Base-by-base conservation (phyloP, 2,329 filamentous ascomycete species). In the Zelopaecilomyces penicillatus region DNA sequence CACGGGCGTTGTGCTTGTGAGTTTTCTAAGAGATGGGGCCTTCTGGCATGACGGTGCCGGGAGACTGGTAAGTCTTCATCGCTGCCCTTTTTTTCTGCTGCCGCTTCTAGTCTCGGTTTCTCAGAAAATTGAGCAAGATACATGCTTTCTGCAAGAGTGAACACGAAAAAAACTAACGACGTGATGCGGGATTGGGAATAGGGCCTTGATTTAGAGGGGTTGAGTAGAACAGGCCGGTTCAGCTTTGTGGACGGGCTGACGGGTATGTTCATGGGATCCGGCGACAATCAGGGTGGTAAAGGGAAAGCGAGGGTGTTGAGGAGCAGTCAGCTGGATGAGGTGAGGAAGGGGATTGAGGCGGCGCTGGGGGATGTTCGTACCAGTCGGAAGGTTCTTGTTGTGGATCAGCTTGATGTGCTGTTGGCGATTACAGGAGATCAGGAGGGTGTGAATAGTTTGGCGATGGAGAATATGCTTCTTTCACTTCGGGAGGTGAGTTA, bases 11-110 rank as follows among this genome's bases (percentile, higher is more conserved):
- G 71, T 95, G 3, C 70, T 96, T 3, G 80, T 93, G 46, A 94
- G 86, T 67, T 95, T 93, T 65, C 68, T 95, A 65, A 76, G 87
- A 48, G 84, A 91, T 55, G 77, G 75, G 51, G 69, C 76, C 1
- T 94, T 95, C 59, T 96, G 89, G 88, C 80, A 71, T 50, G 77
- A 82, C 3, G 83, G 86, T 41, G 75, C 75, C 2, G 75, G 78
- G 43, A 82, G 82, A 62, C 64, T 88, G 57, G 84, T 87, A 43
- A 49, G 55, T 52, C 36, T 35, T 1, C 19, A 30, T 39, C 39
- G 28, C 36, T 39, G 37, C 27, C n/a, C n/a, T 12, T 34, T 29
- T 27, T 27, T 41, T 27, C 10, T 27, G 10, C 31, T 19, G 19
- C 3, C 19, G 19, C 19, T 19, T 19, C 19, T 19, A 19, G 19